Conservation (phyloP, 768 basidiomycete species). For the Sistotremastrum niveocremeum region DNA sequence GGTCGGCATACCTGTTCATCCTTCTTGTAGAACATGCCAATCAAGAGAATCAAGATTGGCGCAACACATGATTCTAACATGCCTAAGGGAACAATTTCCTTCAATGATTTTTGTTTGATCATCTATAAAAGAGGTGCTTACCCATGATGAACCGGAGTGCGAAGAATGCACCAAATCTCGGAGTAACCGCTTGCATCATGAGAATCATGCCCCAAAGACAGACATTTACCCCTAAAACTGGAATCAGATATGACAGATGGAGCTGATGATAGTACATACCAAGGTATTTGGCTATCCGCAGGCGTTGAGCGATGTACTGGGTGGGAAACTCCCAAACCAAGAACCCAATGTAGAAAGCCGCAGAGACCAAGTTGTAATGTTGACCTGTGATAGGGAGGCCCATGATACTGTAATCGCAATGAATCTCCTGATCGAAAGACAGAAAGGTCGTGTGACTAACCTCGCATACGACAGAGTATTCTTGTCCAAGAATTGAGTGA, state of each 20-base stretch:
- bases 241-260: not conserved
- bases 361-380: conserved; percentile 50
- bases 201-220: conserved; percentile 44
- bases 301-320: conserved; percentile 49
- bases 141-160: conserved; percentile 47
- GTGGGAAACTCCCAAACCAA: conserved; percentile 54
- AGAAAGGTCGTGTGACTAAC: conserved; percentile 14
- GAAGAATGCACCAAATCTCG: conserved; percentile 49
- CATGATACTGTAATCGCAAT: conserved; percentile 34
- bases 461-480: conserved; percentile 61
- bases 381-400: conserved; percentile 51
- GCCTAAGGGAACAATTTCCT: conserved; percentile 20
- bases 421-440: conserved; percentile 2
- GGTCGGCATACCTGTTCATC: conserved; percentile 34
- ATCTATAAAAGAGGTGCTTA: conserved; percentile 9
- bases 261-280: conserved; percentile 20
- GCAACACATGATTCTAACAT: conserved; percentile 59
- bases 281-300: conserved; percentile 46
- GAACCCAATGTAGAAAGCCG: conserved; percentile 51
- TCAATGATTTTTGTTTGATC: too few relatives aligned
- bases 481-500: conserved; percentile 61
- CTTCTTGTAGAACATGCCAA: conserved; percentile 60
- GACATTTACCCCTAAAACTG: conserved; percentile 35
- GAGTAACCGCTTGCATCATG: conserved; percentile 44
- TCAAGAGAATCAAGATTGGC: conserved; percentile 46